Conservation (phyloP, 1,284 basidiomycete species). For the Papiliotrema flavescens region DNA sequence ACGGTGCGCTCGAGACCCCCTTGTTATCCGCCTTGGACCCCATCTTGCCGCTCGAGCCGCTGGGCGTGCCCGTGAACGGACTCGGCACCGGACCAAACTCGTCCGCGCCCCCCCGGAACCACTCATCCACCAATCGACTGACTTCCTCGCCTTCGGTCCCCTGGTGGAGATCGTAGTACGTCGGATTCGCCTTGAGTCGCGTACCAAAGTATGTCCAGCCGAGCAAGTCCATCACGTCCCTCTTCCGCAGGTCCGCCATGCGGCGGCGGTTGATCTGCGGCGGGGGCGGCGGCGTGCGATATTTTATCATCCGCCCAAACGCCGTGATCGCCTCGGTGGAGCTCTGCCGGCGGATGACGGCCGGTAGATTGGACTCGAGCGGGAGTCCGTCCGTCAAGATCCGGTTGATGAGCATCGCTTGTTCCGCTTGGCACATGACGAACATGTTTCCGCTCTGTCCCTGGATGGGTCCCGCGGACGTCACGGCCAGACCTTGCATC, state of each 20-base stretch:
- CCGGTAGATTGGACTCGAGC: conserved; percentile 72
- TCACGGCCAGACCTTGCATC: conserved; percentile 79
- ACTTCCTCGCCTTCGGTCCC: conserved; percentile 56
- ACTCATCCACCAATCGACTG: conserved; percentile 65
- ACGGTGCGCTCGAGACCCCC: too few relatives aligned
- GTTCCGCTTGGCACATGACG: conserved; percentile 82
- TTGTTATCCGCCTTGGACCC: too few relatives aligned
- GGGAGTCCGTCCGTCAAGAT: conserved; percentile 84
- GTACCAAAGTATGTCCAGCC: conserved; percentile 77
- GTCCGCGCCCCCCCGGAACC: conserved; percentile 15
- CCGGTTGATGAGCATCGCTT: conserved; percentile 69
- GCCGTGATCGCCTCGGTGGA: conserved; percentile 3
- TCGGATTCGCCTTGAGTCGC: conserved; percentile 74
- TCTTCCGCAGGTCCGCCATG: conserved; percentile 54
- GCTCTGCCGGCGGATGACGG: conserved; percentile 15
- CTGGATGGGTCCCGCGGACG: conserved; percentile 42
- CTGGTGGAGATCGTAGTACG: conserved; percentile 68
- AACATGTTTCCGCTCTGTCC: conserved; percentile 62
- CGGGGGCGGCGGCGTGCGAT: conserved; percentile 16
- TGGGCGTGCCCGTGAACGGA: neutral
- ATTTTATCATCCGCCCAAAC: conserved; percentile 39
- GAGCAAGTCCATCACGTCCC: conserved; percentile 70
- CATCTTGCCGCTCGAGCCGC: too few relatives aligned
- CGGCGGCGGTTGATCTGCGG: conserved; percentile 23
- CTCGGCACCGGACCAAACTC: conserved; percentile 3